Percentiles rank a stretch among this genome's conserved stretches.
These are phyloP conservation scores for Trichoderma parareesei DNA, from an alignment of 495 filamentous ascomycete genomes.

Conservation along the genomic window DNA sequence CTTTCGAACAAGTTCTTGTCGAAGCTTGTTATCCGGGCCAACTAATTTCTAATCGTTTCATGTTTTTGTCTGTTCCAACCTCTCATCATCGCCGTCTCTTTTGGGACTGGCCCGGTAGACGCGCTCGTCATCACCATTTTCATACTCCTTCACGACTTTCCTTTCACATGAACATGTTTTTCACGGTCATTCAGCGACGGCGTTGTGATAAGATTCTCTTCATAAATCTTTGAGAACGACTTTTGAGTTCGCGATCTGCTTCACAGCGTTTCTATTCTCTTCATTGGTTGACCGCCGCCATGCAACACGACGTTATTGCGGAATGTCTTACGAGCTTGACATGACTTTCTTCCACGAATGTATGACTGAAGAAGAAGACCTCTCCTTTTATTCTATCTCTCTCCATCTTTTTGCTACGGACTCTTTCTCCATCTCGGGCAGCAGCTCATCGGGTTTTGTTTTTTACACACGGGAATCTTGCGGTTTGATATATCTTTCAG, in stretches of 20 bases:
- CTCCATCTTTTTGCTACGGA: constrained; percentile 20
- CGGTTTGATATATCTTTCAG: constrained; percentile 9
- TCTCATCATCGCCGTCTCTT: constrained; percentile 15
- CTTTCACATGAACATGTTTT: neutral
- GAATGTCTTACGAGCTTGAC: constrained; percentile 10
- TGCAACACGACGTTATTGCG: constrained; percentile 9
- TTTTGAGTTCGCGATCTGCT: constrained; percentile 3
- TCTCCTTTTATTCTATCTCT: constrained; percentile 10
- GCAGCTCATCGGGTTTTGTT: constrained; percentile 21
- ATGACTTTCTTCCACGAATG: constrained; percentile 14
- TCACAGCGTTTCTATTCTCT: constrained; percentile 10
- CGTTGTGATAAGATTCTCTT: constrained; percentile 4
- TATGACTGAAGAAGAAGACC: constrained; percentile 15
- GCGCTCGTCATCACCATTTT: neutral
- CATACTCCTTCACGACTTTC: neutral
- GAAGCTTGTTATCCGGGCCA: constrained; percentile 87
- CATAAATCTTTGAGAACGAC: constrained; percentile 4
- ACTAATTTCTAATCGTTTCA: constrained; percentile 41
- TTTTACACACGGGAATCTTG: constrained; percentile 11
- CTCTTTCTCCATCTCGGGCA: constrained; percentile 19
- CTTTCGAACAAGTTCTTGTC: constrained; percentile 92
- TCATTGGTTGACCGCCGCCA: constrained; percentile 6
- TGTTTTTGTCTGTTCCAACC: constrained; percentile 21
- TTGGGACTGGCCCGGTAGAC: neutral
- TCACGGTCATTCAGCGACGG: constrained; percentile 9